Percentiles rank a stretch among this genome's conserved stretches.
Evolutionary conservation across 768 basidiomycete genomes (phyloP).

Genomic region (Kwoniella shandongensis): DNA sequence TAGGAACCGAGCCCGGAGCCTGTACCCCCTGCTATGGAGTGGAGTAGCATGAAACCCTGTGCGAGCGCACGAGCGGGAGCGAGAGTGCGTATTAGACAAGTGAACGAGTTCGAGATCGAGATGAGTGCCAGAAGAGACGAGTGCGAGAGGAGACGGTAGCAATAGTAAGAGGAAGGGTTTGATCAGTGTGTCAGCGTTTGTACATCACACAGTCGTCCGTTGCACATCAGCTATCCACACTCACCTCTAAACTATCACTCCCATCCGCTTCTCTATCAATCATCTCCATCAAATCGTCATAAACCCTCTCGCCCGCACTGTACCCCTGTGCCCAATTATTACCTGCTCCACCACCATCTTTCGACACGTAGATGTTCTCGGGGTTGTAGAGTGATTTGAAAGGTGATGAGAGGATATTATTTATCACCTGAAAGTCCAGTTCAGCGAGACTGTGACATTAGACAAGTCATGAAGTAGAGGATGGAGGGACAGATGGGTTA

Average conservation of each 20-base stretch:
- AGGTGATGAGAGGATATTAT: conserved; percentile 83
- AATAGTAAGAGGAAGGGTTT: too few relatives aligned
- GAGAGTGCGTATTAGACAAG: too few relatives aligned
- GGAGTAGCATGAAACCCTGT: conserved; percentile 98
- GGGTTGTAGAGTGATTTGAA: conserved; percentile 92
- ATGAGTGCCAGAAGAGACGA: too few relatives aligned
- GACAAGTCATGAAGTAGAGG: not conserved
- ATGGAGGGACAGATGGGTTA: not conserved
- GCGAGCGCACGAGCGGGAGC: not conserved
- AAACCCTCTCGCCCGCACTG: conserved; percentile 80
- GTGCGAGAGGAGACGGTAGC: too few relatives aligned
- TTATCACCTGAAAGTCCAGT: conserved; percentile 82
- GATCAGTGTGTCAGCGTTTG: not conserved
- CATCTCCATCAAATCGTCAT: conserved; percentile 99
- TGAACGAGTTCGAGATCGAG: too few relatives aligned
- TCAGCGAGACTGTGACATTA: too few relatives aligned
- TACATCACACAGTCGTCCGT: not conserved
- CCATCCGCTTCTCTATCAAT: conserved; percentile 97
- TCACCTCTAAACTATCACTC: conserved; percentile 90
- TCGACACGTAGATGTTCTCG: conserved; percentile 93
- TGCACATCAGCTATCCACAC: conserved; percentile 20
- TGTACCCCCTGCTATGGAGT: conserved; percentile 97
- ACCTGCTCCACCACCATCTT: conserved; percentile 97
- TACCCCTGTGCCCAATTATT: conserved; percentile 99
- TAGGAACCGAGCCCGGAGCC: conserved; percentile 99